A percentile compares a stretch with the other conserved stretches of the same genome.
These are phyloP conservation scores for Penicillium mononematosum DNA, from an alignment of 495 filamentous ascomycete genomes.

Conservation along the genomic window DNA sequence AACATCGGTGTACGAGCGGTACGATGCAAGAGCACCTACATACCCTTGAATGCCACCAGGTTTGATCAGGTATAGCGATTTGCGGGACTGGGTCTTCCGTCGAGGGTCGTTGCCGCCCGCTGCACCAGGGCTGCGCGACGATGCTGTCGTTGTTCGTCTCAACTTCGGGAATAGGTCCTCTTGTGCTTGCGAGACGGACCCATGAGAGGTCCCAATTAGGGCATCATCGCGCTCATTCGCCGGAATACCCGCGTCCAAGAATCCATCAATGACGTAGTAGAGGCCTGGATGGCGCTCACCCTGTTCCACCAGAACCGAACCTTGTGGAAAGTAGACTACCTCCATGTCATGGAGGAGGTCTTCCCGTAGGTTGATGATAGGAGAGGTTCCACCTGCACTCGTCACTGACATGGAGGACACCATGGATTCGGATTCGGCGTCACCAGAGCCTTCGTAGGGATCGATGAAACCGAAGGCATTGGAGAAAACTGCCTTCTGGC, in stretches of 20 bases:
- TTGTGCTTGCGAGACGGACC: constrained; percentile 27
- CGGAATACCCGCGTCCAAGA: constrained; percentile 85
- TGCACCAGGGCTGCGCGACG: constrained; percentile 40
- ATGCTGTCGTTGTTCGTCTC: constrained; percentile 47
- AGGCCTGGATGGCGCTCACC: constrained; percentile 93
- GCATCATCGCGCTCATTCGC: constrained; percentile 52
- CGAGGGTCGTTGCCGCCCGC: constrained; percentile 39
- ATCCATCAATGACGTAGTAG: constrained; percentile 98
- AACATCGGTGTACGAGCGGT: constrained; percentile 94
- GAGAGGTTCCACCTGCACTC: constrained; percentile 52
- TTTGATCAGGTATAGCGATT: constrained; percentile 88
- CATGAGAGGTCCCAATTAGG: constrained; percentile 37
- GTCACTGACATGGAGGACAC: constrained; percentile 66
- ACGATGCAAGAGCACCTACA: constrained; percentile 87
- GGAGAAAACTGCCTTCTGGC: constrained; percentile 76
- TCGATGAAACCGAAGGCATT: constrained; percentile 97
- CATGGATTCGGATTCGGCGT: constrained; percentile 86
- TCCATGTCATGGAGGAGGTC: constrained; percentile 92
- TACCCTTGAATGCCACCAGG: constrained; percentile 95
- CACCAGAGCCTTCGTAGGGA: constrained; percentile 75
- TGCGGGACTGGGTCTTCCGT: constrained; percentile 54
- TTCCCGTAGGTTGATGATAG: constrained; percentile 57
- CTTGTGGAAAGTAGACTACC: constrained; percentile 95
- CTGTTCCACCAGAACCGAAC: constrained; percentile 93
- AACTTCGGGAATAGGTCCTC: constrained; percentile 51